A percentile compares a stretch with the other conserved stretches of the same genome.
Evolutionary conservation across 1,284 basidiomycete genomes (phyloP).

Genomic region (Salmacisia buchloeana): DNA sequence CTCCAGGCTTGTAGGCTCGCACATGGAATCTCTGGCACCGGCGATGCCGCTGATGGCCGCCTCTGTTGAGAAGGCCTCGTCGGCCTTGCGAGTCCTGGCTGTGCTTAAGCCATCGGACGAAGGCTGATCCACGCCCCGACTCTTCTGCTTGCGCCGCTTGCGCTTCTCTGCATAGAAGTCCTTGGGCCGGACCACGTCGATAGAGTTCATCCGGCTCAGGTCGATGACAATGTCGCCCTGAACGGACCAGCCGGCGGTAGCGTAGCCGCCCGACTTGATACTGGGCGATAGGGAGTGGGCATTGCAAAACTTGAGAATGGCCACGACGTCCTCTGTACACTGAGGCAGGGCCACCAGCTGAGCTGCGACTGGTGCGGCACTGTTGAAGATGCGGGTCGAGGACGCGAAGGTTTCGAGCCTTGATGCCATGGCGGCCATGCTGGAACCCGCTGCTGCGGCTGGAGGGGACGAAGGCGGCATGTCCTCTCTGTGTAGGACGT

Average conservation of each 20-base stretch:
- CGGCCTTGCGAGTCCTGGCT: slow-evolving; percentile 17
- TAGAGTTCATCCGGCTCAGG: slow-evolving; percentile 62
- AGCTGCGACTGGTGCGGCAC: not conserved
- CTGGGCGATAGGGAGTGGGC: slow-evolving; percentile 67
- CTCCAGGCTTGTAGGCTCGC: not conserved
- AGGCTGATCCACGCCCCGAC: not conserved
- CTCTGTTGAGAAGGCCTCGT: slow-evolving; percentile 9
- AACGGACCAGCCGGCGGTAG: slow-evolving; percentile 79
- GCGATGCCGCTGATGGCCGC: not conserved
- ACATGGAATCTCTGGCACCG: not conserved
- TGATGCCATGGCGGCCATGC: not conserved
- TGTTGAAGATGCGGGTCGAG: slow-evolving; percentile 3
- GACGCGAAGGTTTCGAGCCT: not conserved
- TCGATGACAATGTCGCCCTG: slow-evolving; percentile 77
- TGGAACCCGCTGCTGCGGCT: not conserved
- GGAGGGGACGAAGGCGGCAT: not conserved
- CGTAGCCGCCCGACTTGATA: slow-evolving; percentile 81
- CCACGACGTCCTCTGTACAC: not conserved
- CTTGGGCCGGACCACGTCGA: slow-evolving; percentile 63
- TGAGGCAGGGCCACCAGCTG: not conserved
- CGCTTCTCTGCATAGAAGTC: not conserved
- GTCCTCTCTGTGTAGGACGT: not conserved
- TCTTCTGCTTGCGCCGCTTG: not conserved
- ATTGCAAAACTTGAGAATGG: slow-evolving; percentile 57
- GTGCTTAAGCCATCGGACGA: too few relatives aligned